Percentiles rank a stretch among this genome's conserved stretches.
Conservation (phyloP, 345 rosid genomes). For the Salix udensis region DNA sequence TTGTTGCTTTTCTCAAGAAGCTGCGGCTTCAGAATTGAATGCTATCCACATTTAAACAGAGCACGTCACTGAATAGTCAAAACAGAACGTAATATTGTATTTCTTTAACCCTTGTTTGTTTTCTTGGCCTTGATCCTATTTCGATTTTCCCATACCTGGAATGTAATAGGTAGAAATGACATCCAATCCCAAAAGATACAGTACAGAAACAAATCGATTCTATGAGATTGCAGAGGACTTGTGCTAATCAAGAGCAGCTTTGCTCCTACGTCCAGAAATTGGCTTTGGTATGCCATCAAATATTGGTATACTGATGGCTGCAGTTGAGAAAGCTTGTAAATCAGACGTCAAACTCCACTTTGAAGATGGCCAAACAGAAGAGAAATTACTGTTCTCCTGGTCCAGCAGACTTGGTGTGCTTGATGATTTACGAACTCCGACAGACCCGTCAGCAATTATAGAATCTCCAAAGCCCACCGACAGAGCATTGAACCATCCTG, state of each 20-base stretch:
- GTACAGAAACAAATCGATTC: background rate
- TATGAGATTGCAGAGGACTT: background rate
- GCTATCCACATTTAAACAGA: background rate
- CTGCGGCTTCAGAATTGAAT: background rate
- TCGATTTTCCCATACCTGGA: slow-evolving; percentile 1
- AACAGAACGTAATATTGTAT: background rate
- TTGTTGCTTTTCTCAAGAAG: background rate
- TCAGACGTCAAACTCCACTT: slow-evolving; percentile 64
- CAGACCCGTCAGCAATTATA: slow-evolving; percentile 30
- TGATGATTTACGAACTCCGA: slow-evolving; percentile 63
- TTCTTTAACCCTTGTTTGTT: background rate
- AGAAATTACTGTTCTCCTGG: slow-evolving; percentile 30
- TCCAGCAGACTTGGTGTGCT: slow-evolving; percentile 77
- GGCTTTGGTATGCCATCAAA: slow-evolving; percentile 79
- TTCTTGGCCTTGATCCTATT: background rate
- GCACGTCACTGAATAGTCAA: background rate
- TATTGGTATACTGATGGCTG: slow-evolving; percentile 54
- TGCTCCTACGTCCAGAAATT: slow-evolving; percentile 50
- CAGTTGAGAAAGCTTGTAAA: slow-evolving; percentile 50
- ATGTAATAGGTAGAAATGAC: background rate
- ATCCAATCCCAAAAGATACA: slow-evolving; percentile 3
- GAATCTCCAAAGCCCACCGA: slow-evolving; percentile 40
- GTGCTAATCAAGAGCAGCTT: slow-evolving; percentile 74
- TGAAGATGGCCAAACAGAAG: slow-evolving; percentile 48
- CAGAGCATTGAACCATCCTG: slow-evolving; percentile 36